phyloP scores from a whole-genome alignment of 352 stramenopile species.

The Pythium utonaiense region DNA sequence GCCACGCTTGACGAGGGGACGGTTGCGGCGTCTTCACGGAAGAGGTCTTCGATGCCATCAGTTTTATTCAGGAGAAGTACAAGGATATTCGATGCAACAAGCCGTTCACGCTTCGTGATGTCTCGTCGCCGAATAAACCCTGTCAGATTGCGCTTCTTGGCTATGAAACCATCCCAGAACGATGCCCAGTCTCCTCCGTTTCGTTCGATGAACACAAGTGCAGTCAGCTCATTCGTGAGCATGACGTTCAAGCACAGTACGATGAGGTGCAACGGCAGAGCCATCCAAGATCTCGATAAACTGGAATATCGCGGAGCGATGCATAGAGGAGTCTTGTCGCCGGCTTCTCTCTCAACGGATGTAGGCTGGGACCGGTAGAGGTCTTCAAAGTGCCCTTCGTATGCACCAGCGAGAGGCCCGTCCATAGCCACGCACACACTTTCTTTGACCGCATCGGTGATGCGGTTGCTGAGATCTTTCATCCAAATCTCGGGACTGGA shows the following conservation, averaged over 20 bases:
- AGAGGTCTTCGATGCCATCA: slow-evolving; percentile 44
- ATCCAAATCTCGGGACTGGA: slow-evolving; percentile 61
- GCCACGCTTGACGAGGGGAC: slow-evolving; percentile 2
- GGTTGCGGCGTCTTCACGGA: slow-evolving; percentile 27
- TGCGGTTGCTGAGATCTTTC: slow-evolving; percentile 47
- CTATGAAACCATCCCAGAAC: slow-evolving; percentile 46
- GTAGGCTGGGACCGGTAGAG: slow-evolving; percentile 23
- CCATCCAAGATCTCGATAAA: slow-evolving; percentile 26
- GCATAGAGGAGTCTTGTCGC: not conserved
- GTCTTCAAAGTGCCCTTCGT: slow-evolving; percentile 45
- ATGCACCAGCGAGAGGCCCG: slow-evolving; percentile 32
- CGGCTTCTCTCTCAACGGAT: not conserved
- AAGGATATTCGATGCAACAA: slow-evolving; percentile 41
- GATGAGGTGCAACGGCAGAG: slow-evolving; percentile 48
- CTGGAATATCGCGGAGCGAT: not conserved
- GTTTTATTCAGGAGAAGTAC: slow-evolving; percentile 46
- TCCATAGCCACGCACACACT: slow-evolving; percentile 31
- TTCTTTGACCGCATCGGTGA: slow-evolving; percentile 39
- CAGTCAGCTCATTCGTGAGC: slow-evolving; percentile 48
- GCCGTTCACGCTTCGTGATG: slow-evolving; percentile 28
- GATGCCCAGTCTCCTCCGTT: slow-evolving; percentile 32
- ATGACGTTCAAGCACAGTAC: slow-evolving; percentile 53
- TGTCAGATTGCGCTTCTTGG: slow-evolving; percentile 47
- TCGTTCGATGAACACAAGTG: slow-evolving; percentile 39
- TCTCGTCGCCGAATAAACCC: slow-evolving; percentile 34